Evolutionary conservation across 2,329 filamentous ascomycete species (phyloP), one percentile per base, ranked within the genome.

Genomic region (Geosmithia putterillii): DNA sequence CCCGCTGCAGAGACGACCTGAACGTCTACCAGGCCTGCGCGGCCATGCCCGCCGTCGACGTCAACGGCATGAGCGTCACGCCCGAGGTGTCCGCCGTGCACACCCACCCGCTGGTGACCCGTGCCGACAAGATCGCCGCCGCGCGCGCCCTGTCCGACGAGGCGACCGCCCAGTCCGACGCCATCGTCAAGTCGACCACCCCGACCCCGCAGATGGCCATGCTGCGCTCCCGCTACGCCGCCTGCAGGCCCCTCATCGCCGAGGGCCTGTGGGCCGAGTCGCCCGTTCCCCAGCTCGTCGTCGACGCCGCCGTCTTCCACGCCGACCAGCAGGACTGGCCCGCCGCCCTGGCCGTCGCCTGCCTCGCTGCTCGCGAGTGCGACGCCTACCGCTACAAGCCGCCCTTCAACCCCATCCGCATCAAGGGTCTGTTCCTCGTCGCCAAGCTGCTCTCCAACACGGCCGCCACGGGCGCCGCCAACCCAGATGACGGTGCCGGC

Each of bases 11-110:
- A 10, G 56, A 66, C 14, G 64, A 79, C 49, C 57, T 78, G 19
- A 69, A 73, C 45, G 62, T 74, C 38, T 79, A 79, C 50, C 63
- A 76, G 45, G 67, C 71, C 25, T 71, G 66, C 53, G 58, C 62
- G 43, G 42, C 35, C 2, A 69, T 64, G 12, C 63, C 66, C 2
- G 52, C 59, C 44, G 50, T 70, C 9, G 48, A 58, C 7, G 59
- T 73, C 44, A 73, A 75, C 52, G 51, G 51, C 1, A 57, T 64
- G 49, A 72, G 69, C 45, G 22, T 76, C 17, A 58, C 64, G 15
- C 61, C 67, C 2, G 62, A 71, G 45, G 41, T 66, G 1, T 50
- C 50, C 23, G 51, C 53, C 42, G 50, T 60, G 23, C 48, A 47
- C 14, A 44, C 47, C 2, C 60, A 62, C 41, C 51, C 54, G 4